These are phyloP conservation scores for Teratosphaeria viscida DNA, from an alignment of 2,329 filamentous ascomycete genomes.

Conservation along the genomic window DNA sequence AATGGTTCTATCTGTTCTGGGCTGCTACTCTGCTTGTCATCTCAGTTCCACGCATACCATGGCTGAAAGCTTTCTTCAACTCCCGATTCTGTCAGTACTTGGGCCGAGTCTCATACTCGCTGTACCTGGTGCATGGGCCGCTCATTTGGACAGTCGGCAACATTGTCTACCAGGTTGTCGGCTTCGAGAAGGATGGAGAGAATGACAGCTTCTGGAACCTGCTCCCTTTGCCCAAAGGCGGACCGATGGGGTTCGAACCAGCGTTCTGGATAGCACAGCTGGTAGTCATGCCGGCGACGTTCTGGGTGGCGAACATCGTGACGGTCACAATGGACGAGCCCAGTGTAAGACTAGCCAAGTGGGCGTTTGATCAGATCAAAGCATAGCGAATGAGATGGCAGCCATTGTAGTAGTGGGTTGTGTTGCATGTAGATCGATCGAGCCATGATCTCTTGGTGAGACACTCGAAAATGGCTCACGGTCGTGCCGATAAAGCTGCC, in stretches of 20 bases:
- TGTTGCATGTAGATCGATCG: background rate
- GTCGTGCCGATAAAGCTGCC: background rate
- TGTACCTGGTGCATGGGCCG: slow-evolving; percentile 56
- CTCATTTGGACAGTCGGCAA: slow-evolving; percentile 49
- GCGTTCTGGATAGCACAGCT: slow-evolving; percentile 15
- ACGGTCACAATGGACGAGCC: slow-evolving; percentile 17
- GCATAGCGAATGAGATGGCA: background rate
- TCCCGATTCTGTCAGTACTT: slow-evolving; percentile 51
- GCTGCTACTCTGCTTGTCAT: slow-evolving; percentile 48
- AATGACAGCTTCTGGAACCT: slow-evolving; percentile 12
- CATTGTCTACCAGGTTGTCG: slow-evolving; percentile 15
- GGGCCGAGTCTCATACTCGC: slow-evolving; percentile 49
- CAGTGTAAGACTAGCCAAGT: background rate
- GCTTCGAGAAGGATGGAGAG: slow-evolving; percentile 9
- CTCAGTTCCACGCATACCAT: slow-evolving; percentile 46
- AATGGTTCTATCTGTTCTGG: slow-evolving; percentile 25
- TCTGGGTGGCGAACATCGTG: slow-evolving; percentile 18
- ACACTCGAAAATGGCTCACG: background rate
- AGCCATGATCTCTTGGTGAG: background rate
- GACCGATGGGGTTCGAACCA: slow-evolving; percentile 14
- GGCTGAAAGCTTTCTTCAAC: slow-evolving; percentile 51
- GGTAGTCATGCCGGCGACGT: slow-evolving; percentile 12
- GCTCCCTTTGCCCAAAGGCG: slow-evolving; percentile 10
- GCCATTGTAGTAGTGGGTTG: background rate
- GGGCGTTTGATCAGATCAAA: background rate